These are phyloP conservation scores for Calonectria leucothoes DNA, from an alignment of 2,329 filamentous ascomycete genomes.

Conservation along the genomic window DNA sequence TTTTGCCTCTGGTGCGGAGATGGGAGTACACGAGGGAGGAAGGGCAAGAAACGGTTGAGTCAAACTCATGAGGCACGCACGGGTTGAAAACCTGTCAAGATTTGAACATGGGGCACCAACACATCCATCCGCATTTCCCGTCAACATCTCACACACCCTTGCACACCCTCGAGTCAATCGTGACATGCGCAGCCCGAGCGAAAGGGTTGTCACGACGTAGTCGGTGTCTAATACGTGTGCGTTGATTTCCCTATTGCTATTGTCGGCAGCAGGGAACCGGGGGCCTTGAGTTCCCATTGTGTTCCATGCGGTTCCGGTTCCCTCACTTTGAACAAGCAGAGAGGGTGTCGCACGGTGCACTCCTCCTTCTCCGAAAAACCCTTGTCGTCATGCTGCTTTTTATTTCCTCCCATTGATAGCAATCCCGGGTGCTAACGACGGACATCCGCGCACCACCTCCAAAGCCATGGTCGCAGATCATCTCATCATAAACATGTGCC, in stretches of 20 bases:
- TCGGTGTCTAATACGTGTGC: slow-evolving; percentile 19
- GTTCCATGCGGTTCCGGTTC: slow-evolving; percentile 17
- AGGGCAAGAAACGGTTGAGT: slow-evolving; percentile 16
- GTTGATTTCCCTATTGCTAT: slow-evolving; percentile 23
- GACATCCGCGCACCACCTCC: slow-evolving; percentile 25
- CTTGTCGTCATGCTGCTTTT: slow-evolving; percentile 29
- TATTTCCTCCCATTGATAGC: slow-evolving; percentile 17
- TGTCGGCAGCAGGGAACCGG: slow-evolving; percentile 24
- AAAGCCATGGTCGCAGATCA: slow-evolving; percentile 33
- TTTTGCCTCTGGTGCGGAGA: slow-evolving; percentile 1
- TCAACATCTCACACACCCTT: slow-evolving; percentile 40
- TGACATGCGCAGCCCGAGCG: slow-evolving; percentile 20
- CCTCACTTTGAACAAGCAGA: slow-evolving; percentile 5
- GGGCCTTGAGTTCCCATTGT: slow-evolving; percentile 11
- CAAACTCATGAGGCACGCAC: slow-evolving; percentile 13
- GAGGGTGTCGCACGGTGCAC: slow-evolving; percentile 25
- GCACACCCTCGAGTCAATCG: slow-evolving; percentile 40
- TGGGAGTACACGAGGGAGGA: slow-evolving; percentile 6
- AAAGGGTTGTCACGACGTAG: slow-evolving; percentile 17
- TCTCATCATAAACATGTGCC: slow-evolving; percentile 21
- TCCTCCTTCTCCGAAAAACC: slow-evolving; percentile 22
- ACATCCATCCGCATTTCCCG: slow-evolving; percentile 46
- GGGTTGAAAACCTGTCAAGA: slow-evolving; percentile 27
- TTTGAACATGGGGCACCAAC: slow-evolving; percentile 38
- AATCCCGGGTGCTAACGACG: slow-evolving; percentile 28